Base-by-base conservation (phyloP, 176 grass and related monocot genomes). In the Chrysopogon serrulatus region DNA sequence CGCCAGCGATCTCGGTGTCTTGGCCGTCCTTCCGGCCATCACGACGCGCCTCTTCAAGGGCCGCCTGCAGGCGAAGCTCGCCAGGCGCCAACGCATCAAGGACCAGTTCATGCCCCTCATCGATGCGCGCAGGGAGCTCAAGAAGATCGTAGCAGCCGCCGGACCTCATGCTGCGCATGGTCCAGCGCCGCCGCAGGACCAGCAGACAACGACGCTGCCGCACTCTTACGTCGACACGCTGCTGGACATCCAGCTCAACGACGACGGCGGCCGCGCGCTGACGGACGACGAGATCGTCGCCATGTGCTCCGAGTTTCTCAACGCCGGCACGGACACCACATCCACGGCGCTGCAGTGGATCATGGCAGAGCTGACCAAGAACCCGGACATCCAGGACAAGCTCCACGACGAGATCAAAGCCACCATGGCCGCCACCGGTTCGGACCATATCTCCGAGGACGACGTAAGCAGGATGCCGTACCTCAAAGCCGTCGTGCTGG, bases 221-320 rank as follows among this genome's bases (percentile, higher is more conserved):
- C 56, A 82, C 37, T 81, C 40, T 31, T 82, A 76, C 10, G 69
- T 82, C 32, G 85, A 82, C 34, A 41, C 86, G 4, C 71, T 88
- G 1, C 60, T 88, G 27, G 69, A 88, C 36, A 59, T 87, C 4
- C 28, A 65, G 26, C 62, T 81, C 33, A 51, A 67, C 8, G 86
- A 74, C 23, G 80, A 85, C 31, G 71, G 32, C 17, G 74, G 74
- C 13, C 83, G 81, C 21, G 51, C 30, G 64, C 77, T 89, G 43
- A 53, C 66, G 0, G 76, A 85, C 14, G 75, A 82, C 33, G 74
- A 87, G 77, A 81, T 87, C 8, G 0, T 76, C 3, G 18, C 59
- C 5, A 31, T 81, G 13, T 87, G 85, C 59, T 74, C 85, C 12
- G 85, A 87, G 60, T 75, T 87, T 10, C 76, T 86, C 5, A 80